Conservation (phyloP, 805 yeast genomes). For the Saturnispora mendoncae region DNA sequence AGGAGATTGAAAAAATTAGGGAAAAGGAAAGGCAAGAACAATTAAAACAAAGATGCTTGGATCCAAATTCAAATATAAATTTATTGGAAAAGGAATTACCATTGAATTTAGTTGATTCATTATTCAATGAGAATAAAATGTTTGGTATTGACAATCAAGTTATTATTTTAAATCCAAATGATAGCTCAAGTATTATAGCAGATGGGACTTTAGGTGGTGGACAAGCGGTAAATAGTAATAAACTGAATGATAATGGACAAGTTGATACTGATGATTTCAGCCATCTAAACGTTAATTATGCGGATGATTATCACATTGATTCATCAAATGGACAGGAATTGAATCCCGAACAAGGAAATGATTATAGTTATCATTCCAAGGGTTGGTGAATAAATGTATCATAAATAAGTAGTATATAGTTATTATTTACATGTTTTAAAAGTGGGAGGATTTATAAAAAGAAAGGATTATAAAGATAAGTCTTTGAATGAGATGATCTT, state of each 20-base stretch:
- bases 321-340: conserved; percentile 16
- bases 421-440: too few relatives aligned
- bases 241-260: too few relatives aligned
- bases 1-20: conserved; percentile 7
- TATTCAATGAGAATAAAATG: neutral
- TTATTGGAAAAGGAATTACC: conserved; percentile 25
- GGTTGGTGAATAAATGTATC: conserved; percentile 38
- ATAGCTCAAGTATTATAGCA: neutral
- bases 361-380: conserved; percentile 33
- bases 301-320: conserved; percentile 7
- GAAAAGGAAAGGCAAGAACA: conserved; percentile 6
- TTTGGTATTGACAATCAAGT: neutral
- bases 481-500: conserved; percentile 21
- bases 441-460: neutral
- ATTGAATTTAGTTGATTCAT: conserved; percentile 23
- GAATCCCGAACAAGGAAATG: conserved; percentile 27
- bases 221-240: too few relatives aligned
- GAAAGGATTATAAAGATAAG: conserved; percentile 12
- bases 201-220: neutral
- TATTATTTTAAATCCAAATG: neutral
- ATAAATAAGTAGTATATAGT: too few relatives aligned
- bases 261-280: neutral
- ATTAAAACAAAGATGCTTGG: neutral
- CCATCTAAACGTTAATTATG: neutral
- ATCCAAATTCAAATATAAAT: conserved; percentile 1